A percentile compares a stretch with the other conserved stretches of the same genome.
Evolutionary conservation across 1,284 basidiomycete species (phyloP).

Genomic region (Retiboletus flavoniger): DNA sequence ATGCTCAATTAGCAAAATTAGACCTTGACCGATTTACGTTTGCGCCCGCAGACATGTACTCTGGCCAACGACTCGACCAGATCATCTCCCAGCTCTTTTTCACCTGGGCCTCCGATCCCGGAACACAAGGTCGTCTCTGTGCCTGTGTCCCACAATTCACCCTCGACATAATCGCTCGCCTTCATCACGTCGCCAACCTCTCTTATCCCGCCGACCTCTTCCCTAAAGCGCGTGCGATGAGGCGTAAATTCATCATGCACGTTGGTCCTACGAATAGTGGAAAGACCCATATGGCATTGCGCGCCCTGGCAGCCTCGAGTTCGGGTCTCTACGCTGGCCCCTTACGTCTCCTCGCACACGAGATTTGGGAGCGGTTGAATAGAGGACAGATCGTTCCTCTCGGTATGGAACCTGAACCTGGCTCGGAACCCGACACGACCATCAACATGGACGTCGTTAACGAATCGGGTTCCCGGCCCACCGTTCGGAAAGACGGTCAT

Average conservation of each 20-base stretch:
- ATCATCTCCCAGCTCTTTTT: slow-evolving; percentile 41
- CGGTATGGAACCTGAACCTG: slow-evolving; percentile 40
- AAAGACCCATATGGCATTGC: slow-evolving; percentile 92
- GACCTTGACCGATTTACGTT: slow-evolving; percentile 28
- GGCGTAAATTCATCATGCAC: slow-evolving; percentile 87
- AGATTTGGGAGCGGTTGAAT: slow-evolving; percentile 93
- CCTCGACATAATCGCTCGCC: slow-evolving; percentile 33
- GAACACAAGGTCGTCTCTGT: slow-evolving; percentile 23
- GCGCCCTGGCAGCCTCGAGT: slow-evolving; percentile 76
- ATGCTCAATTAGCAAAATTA: slow-evolving; percentile 23
- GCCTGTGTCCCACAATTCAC: slow-evolving; percentile 25
- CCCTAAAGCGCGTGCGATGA: slow-evolving; percentile 41
- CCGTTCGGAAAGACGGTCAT: slow-evolving; percentile 45
- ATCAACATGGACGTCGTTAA: slow-evolving; percentile 35
- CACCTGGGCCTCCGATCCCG: slow-evolving; percentile 40
- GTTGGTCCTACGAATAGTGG: slow-evolving; percentile 98
- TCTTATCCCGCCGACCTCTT: slow-evolving; percentile 37
- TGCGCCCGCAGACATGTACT: slow-evolving; percentile 14
- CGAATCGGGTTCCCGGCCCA: slow-evolving; percentile 22
- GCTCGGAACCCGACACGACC: slow-evolving; percentile 29
- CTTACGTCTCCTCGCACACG: slow-evolving; percentile 89
- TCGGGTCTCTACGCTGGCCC: slow-evolving; percentile 90
- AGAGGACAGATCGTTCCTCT: slow-evolving; percentile 79
- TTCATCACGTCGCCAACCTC: slow-evolving; percentile 39
- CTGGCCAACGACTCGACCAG: slow-evolving; percentile 30